Evolutionary conservation across 495 filamentous ascomycete genomes (phyloP).

Genomic region (Friedmanniomyces endolithicus): DNA sequence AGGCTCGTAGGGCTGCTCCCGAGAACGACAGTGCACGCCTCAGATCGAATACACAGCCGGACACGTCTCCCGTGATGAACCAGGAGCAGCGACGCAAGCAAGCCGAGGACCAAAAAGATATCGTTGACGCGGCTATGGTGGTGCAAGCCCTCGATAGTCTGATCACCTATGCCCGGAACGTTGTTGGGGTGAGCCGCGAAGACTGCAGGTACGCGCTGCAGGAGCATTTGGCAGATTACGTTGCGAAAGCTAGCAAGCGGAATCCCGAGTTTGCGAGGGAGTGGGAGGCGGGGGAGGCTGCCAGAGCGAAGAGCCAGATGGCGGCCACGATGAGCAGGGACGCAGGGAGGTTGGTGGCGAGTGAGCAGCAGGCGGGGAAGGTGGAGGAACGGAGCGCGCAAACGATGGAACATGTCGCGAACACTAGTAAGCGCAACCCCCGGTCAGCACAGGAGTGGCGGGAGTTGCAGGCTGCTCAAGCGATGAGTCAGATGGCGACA

Average conservation of each 20-base stretch:
- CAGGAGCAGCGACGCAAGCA: background rate
- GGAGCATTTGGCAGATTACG: background rate
- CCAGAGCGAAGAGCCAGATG: background rate
- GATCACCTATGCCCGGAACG: background rate
- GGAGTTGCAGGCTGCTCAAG: too few relatives aligned
- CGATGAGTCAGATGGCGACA: too few relatives aligned
- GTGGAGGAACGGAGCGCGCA: background rate
- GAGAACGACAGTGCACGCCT: background rate
- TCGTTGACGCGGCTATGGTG: background rate
- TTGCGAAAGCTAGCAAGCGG: background rate
- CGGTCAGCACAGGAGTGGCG: too few relatives aligned
- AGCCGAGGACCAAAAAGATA: background rate
- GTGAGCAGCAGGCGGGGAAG: background rate
- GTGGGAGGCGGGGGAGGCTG: background rate
- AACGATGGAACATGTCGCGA: too few relatives aligned
- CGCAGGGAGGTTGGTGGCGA: background rate
- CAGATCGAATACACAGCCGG: background rate
- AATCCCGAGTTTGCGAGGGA: background rate
- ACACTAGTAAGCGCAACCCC: too few relatives aligned
- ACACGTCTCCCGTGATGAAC: background rate
- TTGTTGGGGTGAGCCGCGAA: background rate
- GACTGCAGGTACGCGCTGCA: background rate
- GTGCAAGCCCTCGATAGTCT: background rate
- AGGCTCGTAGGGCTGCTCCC: too few relatives aligned
- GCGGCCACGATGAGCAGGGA: background rate